Conservation (phyloP, 306 rosid genomes). For the Rosa persica region DNA sequence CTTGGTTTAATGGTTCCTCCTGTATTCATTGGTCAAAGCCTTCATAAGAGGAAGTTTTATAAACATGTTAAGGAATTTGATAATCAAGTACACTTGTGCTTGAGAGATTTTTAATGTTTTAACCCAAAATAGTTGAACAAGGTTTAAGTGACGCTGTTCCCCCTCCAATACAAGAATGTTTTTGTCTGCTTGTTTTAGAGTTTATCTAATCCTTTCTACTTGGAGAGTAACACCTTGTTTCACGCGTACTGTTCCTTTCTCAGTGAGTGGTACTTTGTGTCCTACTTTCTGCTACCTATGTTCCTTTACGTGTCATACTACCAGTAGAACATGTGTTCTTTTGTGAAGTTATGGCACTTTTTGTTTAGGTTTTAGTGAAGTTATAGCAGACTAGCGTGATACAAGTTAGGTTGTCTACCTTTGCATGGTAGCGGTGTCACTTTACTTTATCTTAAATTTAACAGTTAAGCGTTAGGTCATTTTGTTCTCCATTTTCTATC, state of each 20-base stretch:
- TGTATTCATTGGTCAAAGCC: neutral
- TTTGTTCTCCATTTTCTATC: conserved; percentile 27
- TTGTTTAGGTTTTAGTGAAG: neutral
- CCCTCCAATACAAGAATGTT: neutral
- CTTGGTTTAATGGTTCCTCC: neutral
- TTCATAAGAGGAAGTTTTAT: neutral
- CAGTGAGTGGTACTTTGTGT: neutral
- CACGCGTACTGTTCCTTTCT: neutral
- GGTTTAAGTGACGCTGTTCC: neutral
- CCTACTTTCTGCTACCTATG: neutral
- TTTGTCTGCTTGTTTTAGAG: neutral
- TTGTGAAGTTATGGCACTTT: neutral
- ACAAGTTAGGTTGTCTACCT: neutral
- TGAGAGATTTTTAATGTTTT: neutral
- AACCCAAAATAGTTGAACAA: neutral
- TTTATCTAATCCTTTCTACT: neutral
- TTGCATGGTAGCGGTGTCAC: neutral
- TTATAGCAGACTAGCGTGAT: neutral
- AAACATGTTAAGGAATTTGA: neutral
- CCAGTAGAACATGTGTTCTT: neutral
- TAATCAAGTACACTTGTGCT: neutral
- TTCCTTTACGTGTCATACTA: neutral
- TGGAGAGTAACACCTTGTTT: neutral
- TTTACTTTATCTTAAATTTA: conserved; percentile 2
- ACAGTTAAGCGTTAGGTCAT: conserved; percentile 2